These are phyloP conservation scores for Bryum argenteum DNA, from an alignment of 225 moss, liverwort and hornwort species.

Conservation along the genomic window DNA sequence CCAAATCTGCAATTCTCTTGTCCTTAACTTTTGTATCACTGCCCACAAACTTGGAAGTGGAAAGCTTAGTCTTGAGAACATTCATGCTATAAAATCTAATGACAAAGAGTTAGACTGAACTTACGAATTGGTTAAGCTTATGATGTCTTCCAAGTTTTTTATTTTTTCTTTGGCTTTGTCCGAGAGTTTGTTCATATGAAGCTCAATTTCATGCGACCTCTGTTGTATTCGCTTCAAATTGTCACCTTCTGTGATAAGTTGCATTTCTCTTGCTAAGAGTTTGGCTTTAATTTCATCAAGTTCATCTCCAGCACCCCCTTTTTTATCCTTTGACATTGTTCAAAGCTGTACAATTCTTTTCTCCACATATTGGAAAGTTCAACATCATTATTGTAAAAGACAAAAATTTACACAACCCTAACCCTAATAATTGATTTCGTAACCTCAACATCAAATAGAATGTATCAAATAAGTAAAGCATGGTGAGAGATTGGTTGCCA, in stretches of 20 bases:
- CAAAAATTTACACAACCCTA: background rate
- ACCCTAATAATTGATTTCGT: background rate
- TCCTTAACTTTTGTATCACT: conserved; percentile 76
- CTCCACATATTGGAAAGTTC: too few relatives aligned
- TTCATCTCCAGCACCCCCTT: conserved; percentile 18
- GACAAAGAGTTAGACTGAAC: background rate
- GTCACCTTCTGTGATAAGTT: conserved; percentile 39
- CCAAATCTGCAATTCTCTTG: conserved; percentile 51
- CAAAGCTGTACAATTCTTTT: background rate
- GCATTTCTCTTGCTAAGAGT: conserved; percentile 45
- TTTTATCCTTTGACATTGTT: conserved; percentile 45
- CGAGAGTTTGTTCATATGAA: conserved; percentile 38
- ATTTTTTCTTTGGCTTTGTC: conserved; percentile 43
- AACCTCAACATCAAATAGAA: background rate
- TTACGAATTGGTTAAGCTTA: conserved; percentile 45
- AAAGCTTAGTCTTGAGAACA: too few relatives aligned
- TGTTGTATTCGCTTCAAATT: conserved; percentile 37
- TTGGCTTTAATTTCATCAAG: conserved; percentile 48
- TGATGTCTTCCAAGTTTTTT: conserved; percentile 43
- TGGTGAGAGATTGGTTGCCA: background rate
- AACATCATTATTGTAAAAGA: too few relatives aligned
- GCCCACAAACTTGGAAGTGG: background rate
- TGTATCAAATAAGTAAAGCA: background rate
- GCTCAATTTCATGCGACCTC: conserved; percentile 46
- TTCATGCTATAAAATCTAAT: too few relatives aligned